These are phyloP conservation scores for Nakaseomyces sp. DNA, from an alignment of 1,139 yeast species.

Conservation along the genomic window DNA sequence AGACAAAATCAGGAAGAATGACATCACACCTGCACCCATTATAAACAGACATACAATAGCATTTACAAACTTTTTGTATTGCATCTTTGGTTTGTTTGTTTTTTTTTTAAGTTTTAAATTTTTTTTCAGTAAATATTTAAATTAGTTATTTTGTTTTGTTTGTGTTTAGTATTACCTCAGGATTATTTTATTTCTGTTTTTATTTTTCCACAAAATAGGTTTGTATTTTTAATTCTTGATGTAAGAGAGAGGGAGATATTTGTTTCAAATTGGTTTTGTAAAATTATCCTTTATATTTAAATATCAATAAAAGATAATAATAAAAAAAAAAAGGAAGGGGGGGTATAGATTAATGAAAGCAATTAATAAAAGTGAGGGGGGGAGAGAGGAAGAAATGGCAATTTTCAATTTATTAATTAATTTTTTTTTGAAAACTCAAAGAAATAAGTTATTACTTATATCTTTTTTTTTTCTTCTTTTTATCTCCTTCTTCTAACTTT, in stretches of 20 bases:
- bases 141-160: neutral
- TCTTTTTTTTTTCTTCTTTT: too few relatives aligned
- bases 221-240: too few relatives aligned
- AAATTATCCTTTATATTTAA: too few relatives aligned
- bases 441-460: too few relatives aligned
- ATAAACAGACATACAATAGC: constrained; percentile 28
- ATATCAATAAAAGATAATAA: neutral
- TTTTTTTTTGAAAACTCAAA: too few relatives aligned
- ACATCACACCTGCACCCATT: constrained; percentile 38
- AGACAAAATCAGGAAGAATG: constrained; percentile 54
- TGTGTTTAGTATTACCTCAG: too few relatives aligned
- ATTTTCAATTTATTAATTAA: too few relatives aligned
- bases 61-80: constrained; percentile 22
- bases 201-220: neutral
- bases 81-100: neutral
- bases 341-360: neutral
- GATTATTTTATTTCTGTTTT: neutral
- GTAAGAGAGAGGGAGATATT: neutral
- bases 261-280: too few relatives aligned
- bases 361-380: too few relatives aligned
- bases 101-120: neutral
- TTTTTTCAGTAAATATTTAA: neutral
- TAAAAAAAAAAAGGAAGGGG: neutral
- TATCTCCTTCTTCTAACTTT: too few relatives aligned
- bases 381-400: too few relatives aligned